Evolutionary conservation across 1,284 basidiomycete species (phyloP).

Genomic region (Heliocybe sulcata): DNA sequence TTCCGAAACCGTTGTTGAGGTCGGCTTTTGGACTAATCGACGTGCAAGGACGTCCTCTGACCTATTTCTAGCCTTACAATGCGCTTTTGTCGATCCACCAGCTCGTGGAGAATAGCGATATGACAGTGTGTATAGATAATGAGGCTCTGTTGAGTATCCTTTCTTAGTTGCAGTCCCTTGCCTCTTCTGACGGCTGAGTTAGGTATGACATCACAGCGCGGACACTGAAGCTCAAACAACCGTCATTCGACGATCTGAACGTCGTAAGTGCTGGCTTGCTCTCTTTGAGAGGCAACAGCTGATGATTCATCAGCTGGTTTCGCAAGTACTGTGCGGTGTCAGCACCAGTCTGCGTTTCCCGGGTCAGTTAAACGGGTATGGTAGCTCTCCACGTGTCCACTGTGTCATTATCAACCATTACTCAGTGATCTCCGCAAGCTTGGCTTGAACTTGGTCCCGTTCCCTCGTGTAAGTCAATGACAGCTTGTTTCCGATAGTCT

Average conservation of each 20-base stretch:
- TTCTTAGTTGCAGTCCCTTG: not conserved
- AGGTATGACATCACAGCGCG: conserved; percentile 74
- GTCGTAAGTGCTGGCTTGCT: conserved; percentile 37
- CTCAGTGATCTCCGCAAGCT: conserved; percentile 89
- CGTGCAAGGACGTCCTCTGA: conserved; percentile 3
- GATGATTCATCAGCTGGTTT: conserved; percentile 47
- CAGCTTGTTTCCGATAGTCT: not conserved
- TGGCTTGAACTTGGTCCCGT: conserved; percentile 88
- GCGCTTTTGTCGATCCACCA: conserved; percentile 87
- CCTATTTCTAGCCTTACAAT: conserved; percentile 71
- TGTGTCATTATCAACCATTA: conserved; percentile 1
- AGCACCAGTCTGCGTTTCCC: conserved; percentile 91
- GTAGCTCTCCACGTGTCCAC: not conserved
- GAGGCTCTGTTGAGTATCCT: conserved; percentile 67
- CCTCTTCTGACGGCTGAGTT: conserved; percentile 3
- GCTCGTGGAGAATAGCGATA: conserved; percentile 86
- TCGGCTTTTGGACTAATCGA: conserved; percentile 17
- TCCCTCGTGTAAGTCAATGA: conserved; percentile 67
- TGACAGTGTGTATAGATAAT: conserved; percentile 91
- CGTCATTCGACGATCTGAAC: conserved; percentile 77
- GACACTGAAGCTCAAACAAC: conserved; percentile 68
- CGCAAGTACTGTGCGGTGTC: conserved; percentile 86
- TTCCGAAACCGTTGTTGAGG: conserved; percentile 93
- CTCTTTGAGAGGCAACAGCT: not conserved
- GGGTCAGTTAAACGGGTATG: conserved; percentile 83